phyloP scores from a whole-genome alignment of 768 basidiomycete species.

The Multifurca ochricompacta region DNA sequence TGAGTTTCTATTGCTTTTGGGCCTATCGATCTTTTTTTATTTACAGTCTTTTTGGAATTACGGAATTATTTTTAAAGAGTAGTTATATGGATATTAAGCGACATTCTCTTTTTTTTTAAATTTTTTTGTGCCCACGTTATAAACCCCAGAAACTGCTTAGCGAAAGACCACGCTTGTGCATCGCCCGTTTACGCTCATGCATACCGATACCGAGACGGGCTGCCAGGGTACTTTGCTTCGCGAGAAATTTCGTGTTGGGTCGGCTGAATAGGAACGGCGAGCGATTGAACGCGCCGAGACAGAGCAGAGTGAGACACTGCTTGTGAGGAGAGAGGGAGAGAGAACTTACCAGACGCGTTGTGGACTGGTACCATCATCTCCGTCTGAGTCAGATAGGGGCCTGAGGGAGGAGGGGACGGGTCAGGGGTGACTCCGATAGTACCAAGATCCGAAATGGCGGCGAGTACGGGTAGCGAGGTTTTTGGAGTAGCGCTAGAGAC shows the following conservation, averaged over 20 bases:
- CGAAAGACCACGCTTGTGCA: not conserved
- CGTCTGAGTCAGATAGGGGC: not conserved
- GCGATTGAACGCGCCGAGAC: too few relatives aligned
- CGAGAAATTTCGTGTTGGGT: not conserved
- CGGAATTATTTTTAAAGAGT: too few relatives aligned
- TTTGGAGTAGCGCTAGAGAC: not conserved
- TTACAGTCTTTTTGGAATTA: not conserved
- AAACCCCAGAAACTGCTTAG: not conserved
- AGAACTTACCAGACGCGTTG: too few relatives aligned
- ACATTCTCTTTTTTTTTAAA: too few relatives aligned
- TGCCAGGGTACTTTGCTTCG: not conserved
- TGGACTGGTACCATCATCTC: not conserved
- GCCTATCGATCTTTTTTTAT: not conserved
- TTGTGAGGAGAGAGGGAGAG: too few relatives aligned
- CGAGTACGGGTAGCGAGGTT: not conserved
- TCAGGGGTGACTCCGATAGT: not conserved
- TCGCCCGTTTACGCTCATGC: slow-evolving; percentile 6
- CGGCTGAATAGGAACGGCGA: not conserved
- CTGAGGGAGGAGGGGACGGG: too few relatives aligned
- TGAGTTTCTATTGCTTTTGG: not conserved
- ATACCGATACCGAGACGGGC: not conserved
- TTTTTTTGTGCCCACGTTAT: too few relatives aligned
- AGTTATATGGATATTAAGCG: too few relatives aligned
- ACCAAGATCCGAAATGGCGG: not conserved
- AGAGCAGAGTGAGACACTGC: too few relatives aligned